Conservation (phyloP, 2,329 filamentous ascomycete genomes). For the Xylaria sp. region DNA sequence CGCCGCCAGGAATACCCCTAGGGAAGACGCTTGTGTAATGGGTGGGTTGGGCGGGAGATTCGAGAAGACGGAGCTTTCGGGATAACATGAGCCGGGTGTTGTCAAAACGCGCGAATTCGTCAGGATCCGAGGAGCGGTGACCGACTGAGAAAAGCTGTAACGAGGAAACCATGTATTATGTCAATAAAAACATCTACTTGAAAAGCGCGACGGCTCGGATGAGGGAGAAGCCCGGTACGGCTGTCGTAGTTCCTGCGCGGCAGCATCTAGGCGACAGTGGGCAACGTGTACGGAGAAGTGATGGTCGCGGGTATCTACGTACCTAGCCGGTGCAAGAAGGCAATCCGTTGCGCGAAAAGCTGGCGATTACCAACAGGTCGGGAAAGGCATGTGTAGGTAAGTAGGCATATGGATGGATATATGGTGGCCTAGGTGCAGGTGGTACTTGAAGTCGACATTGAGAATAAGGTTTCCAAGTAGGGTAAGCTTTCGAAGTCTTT, state of each 20-base stretch:
- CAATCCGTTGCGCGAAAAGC: conserved; percentile 6
- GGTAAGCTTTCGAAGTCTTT: conserved; percentile 14
- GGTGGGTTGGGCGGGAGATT: conserved; percentile 3
- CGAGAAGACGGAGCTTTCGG: conserved; percentile 19
- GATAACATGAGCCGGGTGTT: conserved; percentile 2
- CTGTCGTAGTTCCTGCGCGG: conserved; percentile 6
- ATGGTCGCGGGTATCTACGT: conserved; percentile 3
- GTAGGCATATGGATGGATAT: conserved; percentile 2
- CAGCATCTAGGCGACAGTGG: not conserved
- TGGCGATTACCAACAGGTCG: not conserved
- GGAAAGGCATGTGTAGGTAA: not conserved
- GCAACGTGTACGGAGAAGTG: conserved; percentile 2
- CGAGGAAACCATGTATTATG: not conserved
- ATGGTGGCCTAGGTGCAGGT: not conserved
- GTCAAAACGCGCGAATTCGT: conserved; percentile 1
- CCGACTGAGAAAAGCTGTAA: not conserved
- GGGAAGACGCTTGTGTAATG: not conserved
- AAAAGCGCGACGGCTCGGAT: not conserved
- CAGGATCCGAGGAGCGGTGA: not conserved
- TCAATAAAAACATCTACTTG: conserved; percentile 8
- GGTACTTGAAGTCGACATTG: conserved; percentile 11
- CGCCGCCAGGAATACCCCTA: not conserved
- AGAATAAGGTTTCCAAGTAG: no score
- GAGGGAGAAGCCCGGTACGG: not conserved
- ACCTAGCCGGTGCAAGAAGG: conserved; percentile 9